These are phyloP conservation scores for Cystofilobasidium bisporidii DNA, from an alignment of 768 basidiomycete species.

Conservation along the genomic window DNA sequence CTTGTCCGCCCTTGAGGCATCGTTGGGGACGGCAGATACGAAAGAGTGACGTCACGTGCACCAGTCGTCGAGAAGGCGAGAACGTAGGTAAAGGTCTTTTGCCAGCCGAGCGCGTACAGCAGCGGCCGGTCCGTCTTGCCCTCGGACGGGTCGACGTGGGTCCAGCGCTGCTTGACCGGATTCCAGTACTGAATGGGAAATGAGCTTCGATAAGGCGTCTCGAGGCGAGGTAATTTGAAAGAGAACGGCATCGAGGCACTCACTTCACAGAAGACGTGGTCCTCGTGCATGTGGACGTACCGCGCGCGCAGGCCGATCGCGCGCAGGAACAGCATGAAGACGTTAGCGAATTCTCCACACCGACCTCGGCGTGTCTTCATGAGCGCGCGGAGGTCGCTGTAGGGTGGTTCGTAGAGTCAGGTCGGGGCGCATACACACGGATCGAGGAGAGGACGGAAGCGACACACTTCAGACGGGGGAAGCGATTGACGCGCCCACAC, in stretches of 20 bases:
- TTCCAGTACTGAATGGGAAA: background rate
- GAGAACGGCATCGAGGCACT: too few species aligned
- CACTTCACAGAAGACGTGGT: constrained; percentile 44
- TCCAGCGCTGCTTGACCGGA: constrained; percentile 35
- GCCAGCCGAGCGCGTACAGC: constrained; percentile 44
- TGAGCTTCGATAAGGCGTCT: too few species aligned
- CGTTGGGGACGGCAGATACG: background rate
- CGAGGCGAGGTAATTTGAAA: too few species aligned
- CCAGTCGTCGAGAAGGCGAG: constrained; percentile 33
- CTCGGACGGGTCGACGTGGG: constrained; percentile 45
- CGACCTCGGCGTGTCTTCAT: constrained; percentile 39
- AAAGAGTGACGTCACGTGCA: constrained; percentile 32
- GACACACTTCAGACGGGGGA: constrained; percentile 40
- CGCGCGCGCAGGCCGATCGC: constrained; percentile 36
- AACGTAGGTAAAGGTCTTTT: constrained; percentile 42
- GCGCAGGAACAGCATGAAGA: constrained; percentile 42
- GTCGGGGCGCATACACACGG: background rate
- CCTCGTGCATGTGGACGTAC: constrained; percentile 39
- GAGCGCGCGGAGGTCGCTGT: constrained; percentile 35
- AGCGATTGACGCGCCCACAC: constrained; percentile 33
- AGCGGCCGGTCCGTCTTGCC: constrained; percentile 39
- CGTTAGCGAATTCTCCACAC: constrained; percentile 42
- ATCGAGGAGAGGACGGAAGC: too few species aligned
- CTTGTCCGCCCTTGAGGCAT: background rate
- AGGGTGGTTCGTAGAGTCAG: background rate